phyloP scores from a whole-genome alignment of 2,329 filamentous ascomycete genomes.

The Fusarium palustre region DNA sequence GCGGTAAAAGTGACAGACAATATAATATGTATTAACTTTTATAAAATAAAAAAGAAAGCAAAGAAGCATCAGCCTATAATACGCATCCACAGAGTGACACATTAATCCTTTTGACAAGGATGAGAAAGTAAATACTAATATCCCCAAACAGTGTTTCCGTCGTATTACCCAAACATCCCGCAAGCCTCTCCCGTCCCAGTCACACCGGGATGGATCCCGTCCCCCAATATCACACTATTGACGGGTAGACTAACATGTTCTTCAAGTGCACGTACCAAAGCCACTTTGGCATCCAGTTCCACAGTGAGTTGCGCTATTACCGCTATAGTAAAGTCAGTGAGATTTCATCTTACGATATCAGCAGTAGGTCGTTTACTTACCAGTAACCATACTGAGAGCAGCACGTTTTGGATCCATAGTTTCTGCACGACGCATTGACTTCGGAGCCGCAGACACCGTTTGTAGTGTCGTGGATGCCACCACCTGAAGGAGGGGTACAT shows the following conservation, averaged over 20 bases:
- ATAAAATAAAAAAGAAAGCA: background rate
- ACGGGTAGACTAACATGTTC: background rate
- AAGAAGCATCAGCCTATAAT: background rate
- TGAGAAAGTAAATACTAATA: slow-evolving; percentile 13
- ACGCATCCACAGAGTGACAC: background rate
- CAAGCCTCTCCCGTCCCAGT: slow-evolving; percentile 18
- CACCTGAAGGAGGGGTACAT: slow-evolving; percentile 44
- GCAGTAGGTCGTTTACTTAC: slow-evolving; percentile 39
- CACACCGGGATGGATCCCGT: background rate
- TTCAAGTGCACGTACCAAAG: slow-evolving; percentile 49
- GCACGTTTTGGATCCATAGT: slow-evolving; percentile 51
- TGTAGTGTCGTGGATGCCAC: slow-evolving; percentile 48
- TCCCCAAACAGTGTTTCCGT: background rate
- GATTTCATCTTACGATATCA: background rate
- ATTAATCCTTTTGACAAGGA: background rate
- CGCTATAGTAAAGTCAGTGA: slow-evolving; percentile 41
- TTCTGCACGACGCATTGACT: slow-evolving; percentile 50
- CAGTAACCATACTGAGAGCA: slow-evolving; percentile 54
- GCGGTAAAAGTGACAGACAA: background rate
- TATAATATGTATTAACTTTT: background rate
- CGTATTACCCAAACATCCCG: slow-evolving; percentile 9
- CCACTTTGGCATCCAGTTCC: slow-evolving; percentile 51
- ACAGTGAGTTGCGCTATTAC: slow-evolving; percentile 47
- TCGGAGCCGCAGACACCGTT: slow-evolving; percentile 53
- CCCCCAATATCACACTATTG: background rate